Evolutionary conservation across 768 basidiomycete species (phyloP).

Genomic region (Boletus fagicola): DNA sequence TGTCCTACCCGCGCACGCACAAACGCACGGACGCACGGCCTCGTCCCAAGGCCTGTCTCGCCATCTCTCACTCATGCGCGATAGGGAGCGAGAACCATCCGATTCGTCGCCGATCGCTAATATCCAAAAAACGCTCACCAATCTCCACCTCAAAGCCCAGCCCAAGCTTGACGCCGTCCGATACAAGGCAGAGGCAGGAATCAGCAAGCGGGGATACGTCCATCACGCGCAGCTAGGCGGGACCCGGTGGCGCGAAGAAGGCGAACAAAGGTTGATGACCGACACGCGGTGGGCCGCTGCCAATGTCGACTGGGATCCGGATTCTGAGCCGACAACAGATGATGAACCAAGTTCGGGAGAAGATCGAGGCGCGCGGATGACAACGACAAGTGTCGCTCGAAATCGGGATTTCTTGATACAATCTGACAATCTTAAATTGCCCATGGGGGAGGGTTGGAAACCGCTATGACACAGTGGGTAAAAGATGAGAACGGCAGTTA

Average conservation of each 20-base stretch:
- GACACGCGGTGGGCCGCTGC: conserved; percentile 34
- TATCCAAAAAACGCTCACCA: conserved; percentile 45
- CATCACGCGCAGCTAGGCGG: conserved; percentile 31
- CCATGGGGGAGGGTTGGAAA: conserved; percentile 55
- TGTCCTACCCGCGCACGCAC: conserved; percentile 9
- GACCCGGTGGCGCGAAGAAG: conserved; percentile 33
- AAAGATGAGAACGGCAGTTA: not conserved
- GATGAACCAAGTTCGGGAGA: conserved; percentile 27
- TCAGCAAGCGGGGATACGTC: conserved; percentile 60
- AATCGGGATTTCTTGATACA: conserved; percentile 19
- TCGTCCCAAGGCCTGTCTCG: conserved; percentile 35
- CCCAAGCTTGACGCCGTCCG: conserved; percentile 60
- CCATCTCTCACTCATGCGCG: conserved; percentile 38
- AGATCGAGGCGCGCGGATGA: conserved; percentile 6
- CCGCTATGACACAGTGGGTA: conserved; percentile 32
- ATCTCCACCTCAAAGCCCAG: conserved; percentile 40
- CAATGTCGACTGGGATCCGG: conserved; percentile 18
- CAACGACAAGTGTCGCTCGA: not conserved
- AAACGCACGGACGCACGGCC: conserved; percentile 12
- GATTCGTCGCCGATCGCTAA: conserved; percentile 36
- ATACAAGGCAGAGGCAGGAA: conserved; percentile 71
- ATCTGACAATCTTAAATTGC: conserved; percentile 59
- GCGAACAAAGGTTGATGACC: conserved; percentile 40
- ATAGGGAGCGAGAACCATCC: conserved; percentile 15
- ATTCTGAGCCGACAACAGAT: conserved; percentile 26